Evolutionary conservation across 106 monocot genomes (phyloP).

Genomic region (Dendrobium officinale): DNA sequence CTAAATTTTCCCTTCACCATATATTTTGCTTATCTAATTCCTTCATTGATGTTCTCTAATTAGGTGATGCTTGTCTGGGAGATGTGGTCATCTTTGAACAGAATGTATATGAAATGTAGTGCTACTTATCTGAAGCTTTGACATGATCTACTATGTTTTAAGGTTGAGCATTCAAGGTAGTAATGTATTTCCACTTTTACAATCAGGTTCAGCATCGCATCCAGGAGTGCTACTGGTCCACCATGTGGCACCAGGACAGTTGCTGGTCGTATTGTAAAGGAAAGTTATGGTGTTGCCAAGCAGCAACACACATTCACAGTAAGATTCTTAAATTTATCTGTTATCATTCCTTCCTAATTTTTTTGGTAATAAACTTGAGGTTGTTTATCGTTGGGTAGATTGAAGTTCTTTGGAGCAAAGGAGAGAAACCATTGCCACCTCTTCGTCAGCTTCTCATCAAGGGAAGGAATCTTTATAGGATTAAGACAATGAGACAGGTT

Average conservation of each 20-base stretch:
- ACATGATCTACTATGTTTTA: neutral
- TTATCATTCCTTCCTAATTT: neutral
- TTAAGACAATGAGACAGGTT: slow-evolving; percentile 85
- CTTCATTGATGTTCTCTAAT: neutral
- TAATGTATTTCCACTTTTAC: neutral
- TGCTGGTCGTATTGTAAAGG: slow-evolving; percentile 75
- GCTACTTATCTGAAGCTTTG: neutral
- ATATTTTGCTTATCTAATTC: neutral
- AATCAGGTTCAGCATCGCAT: slow-evolving; percentile 44
- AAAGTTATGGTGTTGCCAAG: slow-evolving; percentile 86
- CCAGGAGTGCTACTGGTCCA: slow-evolving; percentile 62
- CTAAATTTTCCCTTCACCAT: neutral
- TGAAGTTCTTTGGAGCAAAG: slow-evolving; percentile 83
- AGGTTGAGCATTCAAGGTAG: neutral
- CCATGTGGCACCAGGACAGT: slow-evolving; percentile 51
- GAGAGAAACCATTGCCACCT: slow-evolving; percentile 59
- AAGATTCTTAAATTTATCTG: slow-evolving; percentile 3
- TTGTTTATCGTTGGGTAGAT: slow-evolving; percentile 26
- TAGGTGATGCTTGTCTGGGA: slow-evolving; percentile 84
- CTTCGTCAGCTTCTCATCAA: slow-evolving; percentile 86
- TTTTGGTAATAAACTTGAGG: neutral
- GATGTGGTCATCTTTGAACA: slow-evolving; percentile 90
- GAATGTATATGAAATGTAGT: slow-evolving; percentile 66
- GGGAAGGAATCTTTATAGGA: slow-evolving; percentile 76
- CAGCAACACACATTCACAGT: slow-evolving; percentile 97